Evolutionary conservation across 495 filamentous ascomycete species (phyloP), one percentile per base, ranked within the genome.

Genomic region (Penicillium ochrochloron): DNA sequence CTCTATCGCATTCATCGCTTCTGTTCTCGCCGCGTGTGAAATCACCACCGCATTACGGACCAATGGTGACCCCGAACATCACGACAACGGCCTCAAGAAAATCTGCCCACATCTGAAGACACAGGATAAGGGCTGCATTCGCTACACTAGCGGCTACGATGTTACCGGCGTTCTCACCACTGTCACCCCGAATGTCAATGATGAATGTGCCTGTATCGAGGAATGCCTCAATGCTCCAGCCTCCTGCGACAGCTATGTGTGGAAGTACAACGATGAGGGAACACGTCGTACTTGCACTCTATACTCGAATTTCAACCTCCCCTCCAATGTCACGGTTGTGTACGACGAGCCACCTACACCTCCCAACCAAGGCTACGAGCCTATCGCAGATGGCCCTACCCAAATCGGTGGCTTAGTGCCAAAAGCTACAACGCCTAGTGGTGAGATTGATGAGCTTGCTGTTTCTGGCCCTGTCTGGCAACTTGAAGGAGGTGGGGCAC

Each of bases 141-240:
- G 42, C n/a, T 46, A 46, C 42, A 46, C 42, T 46, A 21, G 42
- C 9, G 42, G 42, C 42, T 46, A 46, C 42, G 42, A 46, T 21
- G 42, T 46, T 46, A 46, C 42, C 42, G 42, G 42, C 42, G 42
- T 46, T n/a, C 42, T 46, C 42, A 46, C 42, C n/a, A 46, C 42
- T 21, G 42, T 46, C 42, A 46, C 42, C n/a, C 42, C 42, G n/a
- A 21, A 46, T 46, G 42, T 46, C 42, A 19, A 21, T 10, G 42
- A 46, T 6, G 42, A 46, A 46, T 46, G 42, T 46, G 42, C 42
- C n/a, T 46, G 42, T 10, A 46, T 46, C 42, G 42, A 46, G 42
- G 42, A 21, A 46, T 46, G 42, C 5, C 19, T 46, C 42, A 46
- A 46, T 2, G 42, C 42, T 46, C 42, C 42, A 46, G 42, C 1